Base-by-base conservation (phyloP, 148 eudicot species). In the Gaultheria prostrata region DNA sequence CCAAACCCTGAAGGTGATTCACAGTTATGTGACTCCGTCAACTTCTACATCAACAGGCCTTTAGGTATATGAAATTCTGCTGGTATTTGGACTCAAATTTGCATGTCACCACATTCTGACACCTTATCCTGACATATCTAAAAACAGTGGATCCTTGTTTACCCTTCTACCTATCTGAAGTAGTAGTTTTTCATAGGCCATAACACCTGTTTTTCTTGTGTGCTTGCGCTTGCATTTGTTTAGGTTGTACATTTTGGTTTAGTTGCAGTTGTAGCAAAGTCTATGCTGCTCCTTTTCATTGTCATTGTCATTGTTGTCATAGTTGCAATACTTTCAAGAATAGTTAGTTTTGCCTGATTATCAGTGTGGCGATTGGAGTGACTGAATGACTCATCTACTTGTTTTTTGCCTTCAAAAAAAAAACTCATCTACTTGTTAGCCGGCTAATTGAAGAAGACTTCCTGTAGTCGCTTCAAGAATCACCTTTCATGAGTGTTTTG, bases 31-130 rank as follows among this genome's bases (percentile, higher is more conserved):
- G 86, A 72, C 82, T 89, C 94, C 56, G 95, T 97, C 85, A 97
- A 97, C 90, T 85, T 85, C 82, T 89, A 90, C 91, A 88, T 97
- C 79, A 94, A 97, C 84, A 92, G 81, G 72, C 94, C 97, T 48
- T 81, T 94, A 90, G 98, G 98, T 94, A 91, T 39, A 57, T 4
- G 43, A 35, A 21, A 20, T 43, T 28, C 57, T 46, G 80, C 63
- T 87, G n/a, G 81, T 63, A 21, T 18, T 76, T 51, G 67, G 46
- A 79, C 15, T 72, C 30, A 39, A 45, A 7, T 45, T 63, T 20
- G 8, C 26, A 20, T 78, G 33, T 33, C n/a, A 15, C 24, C 4
- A 61, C 11, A 45, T 63, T 39, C 18, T 81, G 83, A 67, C 18
- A 67, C 45, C 26, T 81, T 49, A 26, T 26, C 33, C 39, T 11